Evolutionary conservation across 2,329 filamentous ascomycete species (phyloP).

Genomic region (Diaporthe destruens): DNA sequence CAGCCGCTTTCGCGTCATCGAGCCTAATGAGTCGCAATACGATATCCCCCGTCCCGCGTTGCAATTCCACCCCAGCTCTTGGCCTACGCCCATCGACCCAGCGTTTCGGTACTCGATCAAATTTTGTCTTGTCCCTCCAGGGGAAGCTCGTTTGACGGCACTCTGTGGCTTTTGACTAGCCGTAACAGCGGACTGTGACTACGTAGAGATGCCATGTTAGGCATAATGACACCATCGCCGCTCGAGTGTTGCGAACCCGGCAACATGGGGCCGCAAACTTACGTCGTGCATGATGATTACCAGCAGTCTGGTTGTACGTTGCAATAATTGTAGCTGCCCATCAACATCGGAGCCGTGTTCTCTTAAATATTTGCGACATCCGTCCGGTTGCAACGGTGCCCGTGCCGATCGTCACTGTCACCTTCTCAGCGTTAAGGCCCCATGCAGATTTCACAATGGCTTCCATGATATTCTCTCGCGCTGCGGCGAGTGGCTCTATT

Average conservation of each 20-base stretch:
- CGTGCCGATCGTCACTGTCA: slow-evolving; percentile 9
- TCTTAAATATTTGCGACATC: slow-evolving; percentile 9
- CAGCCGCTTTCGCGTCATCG: slow-evolving; percentile 33
- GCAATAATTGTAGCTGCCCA: not conserved
- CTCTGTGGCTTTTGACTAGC: not conserved
- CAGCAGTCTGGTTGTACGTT: not conserved
- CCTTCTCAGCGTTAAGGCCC: not conserved
- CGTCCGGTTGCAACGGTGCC: not conserved
- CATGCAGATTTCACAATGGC: not conserved
- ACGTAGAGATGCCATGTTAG: slow-evolving; percentile 8
- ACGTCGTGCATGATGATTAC: slow-evolving; percentile 1
- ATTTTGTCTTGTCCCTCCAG: not conserved
- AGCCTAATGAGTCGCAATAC: slow-evolving; percentile 39
- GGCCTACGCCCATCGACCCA: not conserved
- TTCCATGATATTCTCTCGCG: slow-evolving; percentile 16
- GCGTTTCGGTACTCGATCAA: not conserved
- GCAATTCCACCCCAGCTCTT: not conserved
- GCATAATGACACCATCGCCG: slow-evolving; percentile 9
- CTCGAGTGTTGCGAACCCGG: not conserved
- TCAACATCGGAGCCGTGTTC: not conserved
- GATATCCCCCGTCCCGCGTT: not conserved
- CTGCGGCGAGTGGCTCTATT: slow-evolving; percentile 16
- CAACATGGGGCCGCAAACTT: slow-evolving; percentile 25
- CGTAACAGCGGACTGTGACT: not conserved
- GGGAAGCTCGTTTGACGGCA: not conserved